Evolutionary conservation across 2,329 filamentous ascomycete species (phyloP), one percentile per base, ranked within the genome.

Genomic region (Cladosporium sp.): DNA sequence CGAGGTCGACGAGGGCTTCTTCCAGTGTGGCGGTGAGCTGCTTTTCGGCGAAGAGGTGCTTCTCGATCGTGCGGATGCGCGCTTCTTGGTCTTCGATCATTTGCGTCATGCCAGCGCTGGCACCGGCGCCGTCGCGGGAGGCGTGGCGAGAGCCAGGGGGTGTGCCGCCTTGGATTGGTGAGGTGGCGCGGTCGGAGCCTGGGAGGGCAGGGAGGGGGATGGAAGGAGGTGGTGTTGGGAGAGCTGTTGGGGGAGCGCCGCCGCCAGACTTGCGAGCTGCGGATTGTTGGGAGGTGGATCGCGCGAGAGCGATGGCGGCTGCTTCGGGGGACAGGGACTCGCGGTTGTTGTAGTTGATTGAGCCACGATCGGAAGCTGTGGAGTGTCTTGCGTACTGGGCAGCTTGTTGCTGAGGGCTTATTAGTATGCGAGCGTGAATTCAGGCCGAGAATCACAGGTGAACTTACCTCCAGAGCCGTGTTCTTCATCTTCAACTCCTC

Each of bases 201-300:
- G 93, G 93, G 15, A 98, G 78, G 33, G 93, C 93, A 2, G 93
- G 93, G 29, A 98, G 80, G n/a, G 93, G 93, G 60, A 97, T 95
- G 0, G 89, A 90, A 0, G 93, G 93, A 4, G 93, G 93, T 22
- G 93, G 93, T 1, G 93, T 97, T 2, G 93, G 93, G 9, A 97
- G 75, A 3, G 90, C 93, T 11, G 82, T 79, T 40, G 91, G 85
- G 0, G 89, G 93, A 49, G 46, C 16, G n/a, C 13, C 20, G 29
- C 19, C 25, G 19, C 82, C 77, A 62, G 86, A 93, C 77, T 95
- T 96, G 64, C 88, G 87, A 38, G 93, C 78, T 57, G 85, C 86
- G 12, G 86, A 86, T 38, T 76, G 76, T 54, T 76, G 72, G 6
- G 81, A 83, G 56, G 77, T 78, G 51, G 77, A 78, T 47, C 80